Conservation (phyloP, 179 eudicot genomes). For the Beta macrorhiza region DNA sequence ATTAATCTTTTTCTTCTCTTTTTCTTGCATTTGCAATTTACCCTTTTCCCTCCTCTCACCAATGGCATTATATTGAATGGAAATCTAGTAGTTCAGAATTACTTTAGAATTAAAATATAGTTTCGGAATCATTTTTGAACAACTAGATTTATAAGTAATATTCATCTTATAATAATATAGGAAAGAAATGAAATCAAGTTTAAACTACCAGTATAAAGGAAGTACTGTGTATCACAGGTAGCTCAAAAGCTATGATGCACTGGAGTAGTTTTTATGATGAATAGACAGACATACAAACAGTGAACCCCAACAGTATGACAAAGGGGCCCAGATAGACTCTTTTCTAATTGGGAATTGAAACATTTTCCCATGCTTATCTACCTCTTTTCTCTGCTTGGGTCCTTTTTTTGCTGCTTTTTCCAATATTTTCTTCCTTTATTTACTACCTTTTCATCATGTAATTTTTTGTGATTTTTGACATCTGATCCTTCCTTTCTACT, state of each 20-base stretch:
- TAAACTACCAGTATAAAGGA: neutral
- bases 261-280: slow-evolving; percentile 13
- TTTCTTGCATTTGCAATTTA: neutral
- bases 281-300: slow-evolving; percentile 30
- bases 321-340: slow-evolving; percentile 29
- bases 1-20: neutral
- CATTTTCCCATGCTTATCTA: slow-evolving; percentile 40
- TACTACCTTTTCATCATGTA: neutral
- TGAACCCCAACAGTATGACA: slow-evolving; percentile 52
- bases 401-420: slow-evolving; percentile 1
- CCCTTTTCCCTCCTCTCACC: neutral
- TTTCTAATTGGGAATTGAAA: slow-evolving; percentile 28
- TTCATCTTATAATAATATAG: neutral
- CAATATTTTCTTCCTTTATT: neutral
- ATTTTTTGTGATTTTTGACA: no score
- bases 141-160: neutral
- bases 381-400: neutral
- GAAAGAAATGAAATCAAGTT: neutral
- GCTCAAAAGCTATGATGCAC: slow-evolving; percentile 33
- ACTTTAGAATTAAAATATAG: no score
- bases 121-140: no score
- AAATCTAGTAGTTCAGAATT: no score
- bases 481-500: no score
- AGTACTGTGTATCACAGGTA: neutral
- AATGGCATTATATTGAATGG: neutral